Conservation (phyloP, 192 early-diverging fungal species). For the Rhizophagus prolifer region DNA sequence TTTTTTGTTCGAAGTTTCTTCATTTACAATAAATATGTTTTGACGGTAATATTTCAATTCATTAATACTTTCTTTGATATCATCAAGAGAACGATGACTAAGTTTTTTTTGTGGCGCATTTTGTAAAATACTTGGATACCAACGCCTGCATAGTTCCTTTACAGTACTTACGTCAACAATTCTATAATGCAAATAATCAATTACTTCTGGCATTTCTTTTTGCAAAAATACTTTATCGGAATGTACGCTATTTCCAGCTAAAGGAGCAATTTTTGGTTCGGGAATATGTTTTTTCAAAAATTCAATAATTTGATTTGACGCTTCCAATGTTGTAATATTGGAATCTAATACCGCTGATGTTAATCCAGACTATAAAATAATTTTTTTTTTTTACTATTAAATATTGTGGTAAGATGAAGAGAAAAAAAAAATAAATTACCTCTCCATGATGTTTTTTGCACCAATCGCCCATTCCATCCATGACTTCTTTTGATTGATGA, state of each 20-base stretch:
- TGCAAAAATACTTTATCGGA: constrained; percentile 83
- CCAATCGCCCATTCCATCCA: constrained; percentile 93
- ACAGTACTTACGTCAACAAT: constrained; percentile 88
- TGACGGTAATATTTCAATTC: constrained; percentile 80
- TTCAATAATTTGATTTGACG: constrained; percentile 67
- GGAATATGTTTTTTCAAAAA: constrained; percentile 77
- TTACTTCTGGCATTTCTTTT: constrained; percentile 75
- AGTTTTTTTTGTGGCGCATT: constrained; percentile 60
- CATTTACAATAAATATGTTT: constrained; percentile 51
- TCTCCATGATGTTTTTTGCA: constrained; percentile 82
- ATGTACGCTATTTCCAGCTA: constrained; percentile 95
- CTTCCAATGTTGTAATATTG: constrained; percentile 61
- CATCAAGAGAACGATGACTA: constrained; percentile 81
- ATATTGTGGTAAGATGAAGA: background rate
- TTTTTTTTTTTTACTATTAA: background rate
- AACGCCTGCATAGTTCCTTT: constrained; percentile 83
- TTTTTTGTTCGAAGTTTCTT: background rate
- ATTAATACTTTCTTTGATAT: constrained; percentile 89
- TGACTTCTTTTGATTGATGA: constrained; percentile 65
- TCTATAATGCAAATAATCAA: constrained; percentile 80
- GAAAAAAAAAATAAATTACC: constrained; percentile 43
- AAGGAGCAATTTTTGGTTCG: constrained; percentile 53
- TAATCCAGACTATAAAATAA: constrained; percentile 64
- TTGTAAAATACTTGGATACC: constrained; percentile 61
- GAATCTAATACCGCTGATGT: constrained; percentile 72